Conservation (phyloP, 2,329 filamentous ascomycete species). For the Exophiala dermatitidis region DNA sequence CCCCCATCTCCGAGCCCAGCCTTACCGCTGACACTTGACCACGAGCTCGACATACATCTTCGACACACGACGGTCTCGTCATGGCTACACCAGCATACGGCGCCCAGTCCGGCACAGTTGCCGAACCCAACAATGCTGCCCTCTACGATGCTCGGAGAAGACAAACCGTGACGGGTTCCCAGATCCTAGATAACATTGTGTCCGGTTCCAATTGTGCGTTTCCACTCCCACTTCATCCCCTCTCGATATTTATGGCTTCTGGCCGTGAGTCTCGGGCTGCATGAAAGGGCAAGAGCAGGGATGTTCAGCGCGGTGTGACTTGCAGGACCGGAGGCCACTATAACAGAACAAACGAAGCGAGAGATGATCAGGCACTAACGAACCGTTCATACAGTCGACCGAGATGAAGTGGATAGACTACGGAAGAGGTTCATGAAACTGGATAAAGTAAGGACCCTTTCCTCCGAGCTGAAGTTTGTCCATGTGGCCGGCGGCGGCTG, state of each 20-base stretch:
- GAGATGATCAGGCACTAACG: too few relatives aligned
- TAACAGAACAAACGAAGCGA: too few relatives aligned
- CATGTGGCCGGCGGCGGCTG: too few relatives aligned
- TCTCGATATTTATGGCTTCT: too few relatives aligned
- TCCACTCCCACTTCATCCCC: background rate
- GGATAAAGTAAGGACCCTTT: conserved; percentile 63
- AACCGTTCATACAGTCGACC: conserved; percentile 61
- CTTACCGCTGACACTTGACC: too few relatives aligned
- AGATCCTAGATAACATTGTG: conserved; percentile 90
- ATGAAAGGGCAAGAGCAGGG: too few relatives aligned
- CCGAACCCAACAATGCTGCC: conserved; percentile 39
- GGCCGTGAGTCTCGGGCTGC: too few relatives aligned
- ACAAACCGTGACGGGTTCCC: conserved; percentile 45
- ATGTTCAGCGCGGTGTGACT: too few relatives aligned
- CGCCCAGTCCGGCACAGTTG: conserved; percentile 33
- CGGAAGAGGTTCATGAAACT: conserved; percentile 99
- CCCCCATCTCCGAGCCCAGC: too few relatives aligned
- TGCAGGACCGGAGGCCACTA: too few relatives aligned
- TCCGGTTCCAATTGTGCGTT: conserved; percentile 87
- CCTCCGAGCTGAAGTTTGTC: too few relatives aligned
- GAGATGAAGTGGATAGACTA: conserved; percentile 91
- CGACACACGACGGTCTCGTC: background rate
- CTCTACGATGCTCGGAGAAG: conserved; percentile 40
- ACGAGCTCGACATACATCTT: too few relatives aligned
- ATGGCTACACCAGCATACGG: conserved; percentile 38